Evolutionary conservation across 352 stramenopile genomes (phyloP).

Genomic region (Halophytophthora polymorphica): DNA sequence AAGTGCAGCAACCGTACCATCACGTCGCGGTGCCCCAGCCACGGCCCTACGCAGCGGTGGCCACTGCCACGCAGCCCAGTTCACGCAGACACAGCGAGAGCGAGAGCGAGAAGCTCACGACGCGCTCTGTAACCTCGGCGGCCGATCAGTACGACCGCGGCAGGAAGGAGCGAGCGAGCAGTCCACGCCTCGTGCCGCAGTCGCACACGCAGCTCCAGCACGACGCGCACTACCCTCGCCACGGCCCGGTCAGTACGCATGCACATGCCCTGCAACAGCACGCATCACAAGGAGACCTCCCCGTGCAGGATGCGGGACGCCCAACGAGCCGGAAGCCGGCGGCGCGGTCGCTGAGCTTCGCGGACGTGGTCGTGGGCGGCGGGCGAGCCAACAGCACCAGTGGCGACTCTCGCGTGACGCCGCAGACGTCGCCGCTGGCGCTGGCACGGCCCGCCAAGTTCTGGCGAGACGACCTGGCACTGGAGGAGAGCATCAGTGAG

Average conservation of each 20-base stretch:
- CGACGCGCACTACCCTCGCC: conserved; percentile 10
- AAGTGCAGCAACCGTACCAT: conserved; percentile 24
- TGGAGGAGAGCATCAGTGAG: conserved; percentile 65
- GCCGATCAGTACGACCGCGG: conserved; percentile 46
- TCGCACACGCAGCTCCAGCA: conserved; percentile 11
- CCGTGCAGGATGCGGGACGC: conserved; percentile 19
- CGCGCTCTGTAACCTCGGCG: conserved; percentile 44
- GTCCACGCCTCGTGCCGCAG: conserved; percentile 41
- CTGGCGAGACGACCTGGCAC: conserved; percentile 52
- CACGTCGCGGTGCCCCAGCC: conserved; percentile 19
- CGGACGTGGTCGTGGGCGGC: conserved; percentile 77
- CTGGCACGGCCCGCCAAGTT: conserved; percentile 35
- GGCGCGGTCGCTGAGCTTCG: conserved; percentile 82
- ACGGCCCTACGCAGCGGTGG: conserved; percentile 10
- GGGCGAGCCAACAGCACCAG: conserved; percentile 12
- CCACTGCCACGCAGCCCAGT: conserved; percentile 24
- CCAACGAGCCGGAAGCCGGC: conserved; percentile 52
- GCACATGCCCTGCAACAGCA: conserved; percentile 12
- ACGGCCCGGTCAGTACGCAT: conserved; percentile 12
- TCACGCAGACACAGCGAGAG: conserved; percentile 66
- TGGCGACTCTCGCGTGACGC: conserved; percentile 25
- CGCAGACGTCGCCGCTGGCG: conserved; percentile 40
- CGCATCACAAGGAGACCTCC: conserved; percentile 22
- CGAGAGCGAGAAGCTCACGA: conserved; percentile 66
- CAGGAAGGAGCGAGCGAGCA: conserved; percentile 30